Evolutionary conservation across 2,329 filamentous ascomycete species (phyloP).

Genomic region (Fusarium coffeatum): DNA sequence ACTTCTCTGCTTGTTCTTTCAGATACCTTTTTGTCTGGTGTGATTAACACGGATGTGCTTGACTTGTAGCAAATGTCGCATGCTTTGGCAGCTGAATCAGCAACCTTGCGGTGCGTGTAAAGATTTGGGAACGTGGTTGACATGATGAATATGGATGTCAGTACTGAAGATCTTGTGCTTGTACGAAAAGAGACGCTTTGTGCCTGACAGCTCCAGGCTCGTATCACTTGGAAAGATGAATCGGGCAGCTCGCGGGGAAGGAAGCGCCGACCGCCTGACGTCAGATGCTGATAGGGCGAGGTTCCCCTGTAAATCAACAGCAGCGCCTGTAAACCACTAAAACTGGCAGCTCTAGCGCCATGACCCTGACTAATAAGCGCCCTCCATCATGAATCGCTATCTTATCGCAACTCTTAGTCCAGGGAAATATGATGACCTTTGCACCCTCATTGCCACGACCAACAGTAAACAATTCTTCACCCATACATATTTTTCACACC

Average conservation of each 20-base stretch:
- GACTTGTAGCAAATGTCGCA: constrained; percentile 95
- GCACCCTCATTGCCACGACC: constrained; percentile 30
- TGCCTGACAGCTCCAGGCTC: neutral
- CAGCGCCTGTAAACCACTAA: constrained; percentile 30
- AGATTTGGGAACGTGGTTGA: constrained; percentile 73
- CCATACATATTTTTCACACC: constrained; percentile 9
- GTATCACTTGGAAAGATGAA: constrained; percentile 12
- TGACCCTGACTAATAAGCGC: constrained; percentile 42
- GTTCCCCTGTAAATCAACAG: constrained; percentile 20
- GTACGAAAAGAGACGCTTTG: neutral
- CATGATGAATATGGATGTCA: constrained; percentile 50
- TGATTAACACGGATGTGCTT: constrained; percentile 87
- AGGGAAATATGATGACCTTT: constrained; percentile 44
- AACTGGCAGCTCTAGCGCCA: constrained; percentile 7
- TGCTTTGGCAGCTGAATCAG: constrained; percentile 82
- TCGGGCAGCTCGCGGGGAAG: constrained; percentile 34
- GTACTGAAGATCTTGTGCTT: neutral
- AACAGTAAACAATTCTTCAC: constrained; percentile 29
- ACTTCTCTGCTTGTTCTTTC: neutral
- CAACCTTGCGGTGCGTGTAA: constrained; percentile 88
- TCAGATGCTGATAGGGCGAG: constrained; percentile 31
- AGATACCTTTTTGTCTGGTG: constrained; percentile 84
- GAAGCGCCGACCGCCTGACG: constrained; percentile 27
- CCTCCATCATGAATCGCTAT: constrained; percentile 38
- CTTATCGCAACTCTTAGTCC: constrained; percentile 37